Evolutionary conservation across 495 filamentous ascomycete genomes (phyloP).

Genomic region (Neurospora africana): DNA sequence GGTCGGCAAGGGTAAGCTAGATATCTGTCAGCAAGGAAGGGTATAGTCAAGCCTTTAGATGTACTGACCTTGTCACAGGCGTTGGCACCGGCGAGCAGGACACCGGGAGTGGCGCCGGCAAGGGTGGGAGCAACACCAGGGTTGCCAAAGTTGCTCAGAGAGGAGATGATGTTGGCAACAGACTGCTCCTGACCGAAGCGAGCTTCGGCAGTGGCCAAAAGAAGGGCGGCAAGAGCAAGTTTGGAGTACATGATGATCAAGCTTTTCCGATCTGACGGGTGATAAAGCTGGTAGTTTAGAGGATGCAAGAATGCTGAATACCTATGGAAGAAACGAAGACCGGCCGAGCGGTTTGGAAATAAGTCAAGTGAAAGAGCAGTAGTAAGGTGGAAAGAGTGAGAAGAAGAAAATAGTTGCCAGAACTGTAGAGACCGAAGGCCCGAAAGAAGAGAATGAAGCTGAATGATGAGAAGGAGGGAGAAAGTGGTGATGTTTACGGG

Average conservation of each 20-base stretch:
- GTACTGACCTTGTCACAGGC: constrained; percentile 42
- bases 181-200: constrained; percentile 46
- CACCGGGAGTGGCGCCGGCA: constrained; percentile 39
- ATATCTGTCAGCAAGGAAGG: neutral
- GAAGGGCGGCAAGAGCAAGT: constrained; percentile 25
- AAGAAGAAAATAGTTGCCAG: constrained; percentile 38
- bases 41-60: neutral
- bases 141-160: constrained; percentile 35
- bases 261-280: constrained; percentile 8
- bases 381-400: constrained; percentile 30
- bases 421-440: constrained; percentile 30
- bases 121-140: constrained; percentile 46
- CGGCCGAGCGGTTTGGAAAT: constrained; percentile 27
- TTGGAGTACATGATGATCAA: constrained; percentile 37
- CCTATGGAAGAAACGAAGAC: constrained; percentile 23
- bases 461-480: constrained; percentile 25
- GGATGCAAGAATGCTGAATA: constrained; percentile 14
- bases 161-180: constrained; percentile 32
- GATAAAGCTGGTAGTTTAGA: constrained; percentile 8
- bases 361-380: neutral
- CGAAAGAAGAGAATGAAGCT: constrained; percentile 19
- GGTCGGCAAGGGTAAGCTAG: constrained; percentile 47
- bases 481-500: constrained; percentile 12
- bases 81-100: constrained; percentile 46
- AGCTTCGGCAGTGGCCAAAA: constrained; percentile 40